A percentile compares a stretch with the other conserved stretches of the same genome.
phyloP scores from a whole-genome alignment of 1,284 basidiomycete genomes.

The Fereydounia khargensis region DNA sequence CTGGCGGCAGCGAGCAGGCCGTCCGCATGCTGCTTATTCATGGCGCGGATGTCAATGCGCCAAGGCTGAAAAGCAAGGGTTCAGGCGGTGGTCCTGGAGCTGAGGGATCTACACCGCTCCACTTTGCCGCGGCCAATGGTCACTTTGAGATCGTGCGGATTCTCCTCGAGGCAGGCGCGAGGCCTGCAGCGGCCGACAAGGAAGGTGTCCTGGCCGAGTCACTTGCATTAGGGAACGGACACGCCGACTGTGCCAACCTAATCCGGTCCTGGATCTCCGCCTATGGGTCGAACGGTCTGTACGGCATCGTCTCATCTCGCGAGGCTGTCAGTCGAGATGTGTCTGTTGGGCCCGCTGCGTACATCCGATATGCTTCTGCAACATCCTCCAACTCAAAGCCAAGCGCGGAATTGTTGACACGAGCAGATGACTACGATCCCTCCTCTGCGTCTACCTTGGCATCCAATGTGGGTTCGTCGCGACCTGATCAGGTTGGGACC shows the following conservation, averaged over 20 bases:
- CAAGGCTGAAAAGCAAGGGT: conserved; percentile 23
- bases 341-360: conserved; percentile 18
- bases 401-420: too few relatives aligned
- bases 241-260: conserved; percentile 29
- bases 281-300: conserved; percentile 38
- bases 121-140: conserved; percentile 54
- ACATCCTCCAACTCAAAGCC: too few relatives aligned
- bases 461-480: too few relatives aligned
- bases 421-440: too few relatives aligned
- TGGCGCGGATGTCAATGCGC: conserved; percentile 50
- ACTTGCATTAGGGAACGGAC: conserved; percentile 37
- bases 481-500: too few relatives aligned
- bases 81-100: conserved; percentile 30
- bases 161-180: conserved; percentile 46
- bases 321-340: conserved; percentile 28
- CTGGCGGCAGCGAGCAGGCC: conserved; percentile 39
- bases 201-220: conserved; percentile 39
- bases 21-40: conserved; percentile 43
- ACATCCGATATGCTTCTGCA: conserved; percentile 27
- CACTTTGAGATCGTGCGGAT: conserved; percentile 43
- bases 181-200: conserved; percentile 37
- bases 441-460: too few relatives aligned
- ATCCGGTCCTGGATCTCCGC: conserved; percentile 37
- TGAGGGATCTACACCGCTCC: conserved; percentile 50
- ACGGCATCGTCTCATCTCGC: conserved; percentile 23